Evolutionary conservation across 768 basidiomycete species (phyloP).

Genomic region (Lactarius akahatsu): DNA sequence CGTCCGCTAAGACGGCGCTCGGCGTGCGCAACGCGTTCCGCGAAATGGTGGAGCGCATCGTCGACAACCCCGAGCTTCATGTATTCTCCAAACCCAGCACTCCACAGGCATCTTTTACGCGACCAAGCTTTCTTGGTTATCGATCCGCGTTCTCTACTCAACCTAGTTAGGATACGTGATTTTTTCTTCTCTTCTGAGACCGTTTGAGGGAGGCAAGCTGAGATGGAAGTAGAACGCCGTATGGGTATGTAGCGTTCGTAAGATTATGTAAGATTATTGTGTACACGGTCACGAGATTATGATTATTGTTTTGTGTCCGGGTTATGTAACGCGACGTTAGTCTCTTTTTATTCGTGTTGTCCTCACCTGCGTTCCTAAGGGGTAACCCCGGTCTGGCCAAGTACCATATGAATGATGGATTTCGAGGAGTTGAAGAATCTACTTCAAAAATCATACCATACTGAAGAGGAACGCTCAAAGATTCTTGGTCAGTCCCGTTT

Average conservation of each 20-base stretch:
- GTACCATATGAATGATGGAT: constrained; percentile 13
- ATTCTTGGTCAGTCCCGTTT: constrained; percentile 17
- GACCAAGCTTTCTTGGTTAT: constrained; percentile 5
- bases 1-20: constrained; percentile 86
- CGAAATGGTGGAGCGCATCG: constrained; percentile 76
- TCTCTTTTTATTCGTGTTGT: background rate
- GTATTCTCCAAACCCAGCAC: constrained; percentile 35
- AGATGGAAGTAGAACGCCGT: background rate
- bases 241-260: background rate
- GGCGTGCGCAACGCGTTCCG: constrained; percentile 75
- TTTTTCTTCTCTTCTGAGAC: background rate
- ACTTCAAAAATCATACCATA: constrained; percentile 18
- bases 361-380: background rate
- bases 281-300: background rate
- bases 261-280: background rate
- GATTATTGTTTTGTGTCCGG: background rate
- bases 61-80: constrained; percentile 83
- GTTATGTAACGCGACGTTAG: background rate
- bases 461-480: constrained; percentile 17
- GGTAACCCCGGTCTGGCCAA: background rate
- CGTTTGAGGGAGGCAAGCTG: background rate
- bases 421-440: constrained; percentile 13
- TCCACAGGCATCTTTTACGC: constrained; percentile 9
- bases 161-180: background rate
- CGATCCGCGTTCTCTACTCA: background rate